Evolutionary conservation across 2,329 filamentous ascomycete genomes (phyloP), one percentile per base, ranked within the genome.

Genomic region (Tolypocladium endophyticum): DNA sequence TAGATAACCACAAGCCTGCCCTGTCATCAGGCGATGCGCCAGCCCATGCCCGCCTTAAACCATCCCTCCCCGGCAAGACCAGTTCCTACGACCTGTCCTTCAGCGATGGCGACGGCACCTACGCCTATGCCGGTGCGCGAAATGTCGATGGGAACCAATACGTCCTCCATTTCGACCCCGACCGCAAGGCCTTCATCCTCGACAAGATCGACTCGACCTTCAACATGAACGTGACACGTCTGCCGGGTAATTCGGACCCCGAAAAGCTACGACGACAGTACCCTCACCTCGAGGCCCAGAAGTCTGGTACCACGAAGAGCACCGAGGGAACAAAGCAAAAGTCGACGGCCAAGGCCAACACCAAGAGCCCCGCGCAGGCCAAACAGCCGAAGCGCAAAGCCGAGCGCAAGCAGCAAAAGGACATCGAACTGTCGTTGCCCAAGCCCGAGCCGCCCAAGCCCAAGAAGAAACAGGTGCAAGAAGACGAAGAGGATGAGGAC

Each of bases 161-260:
- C 68, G 82, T 87, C 43, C 81, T 96, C 57, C 82, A 93, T 60
- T 94, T 93, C 69, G 89, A 96, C 72, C 80, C 87, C 11, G 77
- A 80, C 23, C 85, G 84, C 58, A 85, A 93, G 68, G 87, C 82
- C 59, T 94, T 94, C 65, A 85, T 94, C 35, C 81, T 97, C 59
- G 91, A 97, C 75, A 86, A 85, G 57, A 78, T 97, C 59, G 85
- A 90, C 69, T 88, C 87, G n/a, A 86, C 87, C 45, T 88, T 96
- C 74, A 87, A 90, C 68, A 92, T 96, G 87, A 97, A 96, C 72
- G 76, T 96, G 58, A 85, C 83, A 58, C 84, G 81, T 59, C 85
- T 85, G 18, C 89, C 88, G 2, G 82, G 80, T 64, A 87, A 87
- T 67, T 76, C 79, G 58, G 84, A 90, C 64, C 74, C 80, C 58